Base-by-base conservation (phyloP, 2,329 filamentous ascomycete genomes). In the Emmonsiellopsis sp. region DNA sequence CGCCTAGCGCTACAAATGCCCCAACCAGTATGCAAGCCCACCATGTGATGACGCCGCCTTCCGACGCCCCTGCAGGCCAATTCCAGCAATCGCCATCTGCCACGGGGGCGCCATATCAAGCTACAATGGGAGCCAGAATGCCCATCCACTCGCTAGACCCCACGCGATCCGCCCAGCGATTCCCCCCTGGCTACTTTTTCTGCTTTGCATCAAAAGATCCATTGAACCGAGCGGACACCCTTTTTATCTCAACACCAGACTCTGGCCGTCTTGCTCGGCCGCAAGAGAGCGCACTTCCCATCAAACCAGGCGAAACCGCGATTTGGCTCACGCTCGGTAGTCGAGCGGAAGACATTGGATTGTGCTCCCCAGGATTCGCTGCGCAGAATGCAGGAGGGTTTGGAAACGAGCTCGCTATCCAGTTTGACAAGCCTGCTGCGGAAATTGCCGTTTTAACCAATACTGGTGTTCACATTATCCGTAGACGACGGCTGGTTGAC, bases 1-100 rank as follows among this genome's bases (percentile, higher is more conserved):
- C 82, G 33, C 79, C 78, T 11, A 79, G 80, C 21, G 77, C 80
- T 17, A 78, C 81, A 6, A 84, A 78, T 54, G 84, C 87, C 0
- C 91, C 93, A 0, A 91, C 88, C 61, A 96, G 89, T 70, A 96
- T 98, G 89, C 91, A 96, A 69, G 84, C 96, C n/a, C 87, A 94
- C 61, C 93, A 95, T 64, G 88, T 98, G 69, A 94, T 93, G 65
- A 95, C 95, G 55, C 93, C 94, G 1, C 93, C 93, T 70, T 55
- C 70, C 59, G 57, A 69, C 60, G 59, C 57, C 49, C 55, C 60
- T 55, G 45, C 65, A 53, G 47, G 59, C 27, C 61, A 53, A 69
- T 65, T 56, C 57, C 57, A 57, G 51, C 57, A 17, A 43, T 17
- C 33, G 4, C 21, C 54, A 49, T 51, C 51, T 52, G 53, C 51